A percentile compares a stretch with the other conserved stretches of the same genome.
Evolutionary conservation across 1,139 yeast genomes (phyloP).

Genomic region (Yamadazyma spencermartinsiae): DNA sequence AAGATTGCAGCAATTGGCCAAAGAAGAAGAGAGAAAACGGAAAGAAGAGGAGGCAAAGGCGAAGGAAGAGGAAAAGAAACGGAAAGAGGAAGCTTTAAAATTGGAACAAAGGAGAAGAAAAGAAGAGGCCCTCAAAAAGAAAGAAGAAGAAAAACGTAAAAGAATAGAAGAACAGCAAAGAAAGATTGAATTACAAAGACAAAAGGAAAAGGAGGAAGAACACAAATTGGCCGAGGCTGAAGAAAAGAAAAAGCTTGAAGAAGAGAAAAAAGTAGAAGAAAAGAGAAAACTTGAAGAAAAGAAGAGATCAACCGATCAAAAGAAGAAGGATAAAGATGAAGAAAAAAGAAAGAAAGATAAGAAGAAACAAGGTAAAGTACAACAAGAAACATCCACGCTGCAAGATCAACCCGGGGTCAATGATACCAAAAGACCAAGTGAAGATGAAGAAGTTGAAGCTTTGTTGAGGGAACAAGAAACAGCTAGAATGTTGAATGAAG

Average conservation of each 20-base stretch:
- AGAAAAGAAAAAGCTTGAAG: constrained; percentile 34
- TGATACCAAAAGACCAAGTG: constrained; percentile 11
- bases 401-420: too few relatives aligned
- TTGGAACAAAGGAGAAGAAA: constrained; percentile 45
- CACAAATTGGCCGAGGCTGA: constrained; percentile 10
- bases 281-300: constrained; percentile 24
- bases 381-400: too few relatives aligned
- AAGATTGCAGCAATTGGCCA: constrained; percentile 64
- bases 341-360: constrained; percentile 3
- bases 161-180: constrained; percentile 42
- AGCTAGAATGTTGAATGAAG: constrained; percentile 15
- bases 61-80: constrained; percentile 36
- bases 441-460: constrained; percentile 36
- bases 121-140: constrained; percentile 51
- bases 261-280: constrained; percentile 49
- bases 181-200: constrained; percentile 48
- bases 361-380: neutral
- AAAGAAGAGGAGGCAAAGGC: constrained; percentile 54
- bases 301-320: constrained; percentile 1
- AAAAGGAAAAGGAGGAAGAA: constrained; percentile 53
- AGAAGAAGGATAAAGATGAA: neutral
- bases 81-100: constrained; percentile 39
- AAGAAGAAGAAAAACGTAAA: constrained; percentile 55
- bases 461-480: constrained; percentile 26
- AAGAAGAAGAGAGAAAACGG: constrained; percentile 68